Conservation (phyloP, 2,329 filamentous ascomycete species). For the Phoma sp. region DNA sequence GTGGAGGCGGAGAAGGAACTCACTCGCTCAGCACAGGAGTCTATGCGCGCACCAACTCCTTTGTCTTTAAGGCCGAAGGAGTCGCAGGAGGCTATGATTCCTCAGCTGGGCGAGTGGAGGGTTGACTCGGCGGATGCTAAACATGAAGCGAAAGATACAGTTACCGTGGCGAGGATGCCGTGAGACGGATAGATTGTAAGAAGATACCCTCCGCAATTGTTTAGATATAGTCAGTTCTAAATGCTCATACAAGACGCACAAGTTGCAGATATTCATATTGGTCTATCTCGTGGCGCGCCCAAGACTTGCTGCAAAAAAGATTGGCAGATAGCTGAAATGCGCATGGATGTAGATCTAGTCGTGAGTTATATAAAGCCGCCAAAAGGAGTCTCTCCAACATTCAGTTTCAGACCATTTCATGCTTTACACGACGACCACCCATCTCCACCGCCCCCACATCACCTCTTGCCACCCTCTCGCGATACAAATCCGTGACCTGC, state of each 20-base stretch:
- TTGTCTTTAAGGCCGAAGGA: not conserved
- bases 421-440: not conserved
- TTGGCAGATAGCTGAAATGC: no score
- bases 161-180: not conserved
- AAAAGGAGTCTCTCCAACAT: not conserved
- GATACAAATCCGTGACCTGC: conserved; percentile 19
- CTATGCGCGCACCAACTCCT: not conserved
- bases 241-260: not conserved
- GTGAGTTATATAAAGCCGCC: no score
- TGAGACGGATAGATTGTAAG: not conserved
- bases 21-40: not conserved
- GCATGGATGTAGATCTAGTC: no score
- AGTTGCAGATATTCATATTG: no score
- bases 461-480: not conserved
- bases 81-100: conserved; percentile 1
- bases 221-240: not conserved
- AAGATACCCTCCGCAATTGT: not conserved
- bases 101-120: not conserved
- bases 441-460: not conserved
- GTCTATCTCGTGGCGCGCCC: no score
- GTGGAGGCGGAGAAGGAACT: conserved; percentile 10
- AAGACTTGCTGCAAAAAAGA: no score
- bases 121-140: not conserved
- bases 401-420: not conserved
- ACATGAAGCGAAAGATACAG: not conserved